Evolutionary conservation across 306 rosid genomes (phyloP).

Genomic region (Casuarina cunninghamiana): DNA sequence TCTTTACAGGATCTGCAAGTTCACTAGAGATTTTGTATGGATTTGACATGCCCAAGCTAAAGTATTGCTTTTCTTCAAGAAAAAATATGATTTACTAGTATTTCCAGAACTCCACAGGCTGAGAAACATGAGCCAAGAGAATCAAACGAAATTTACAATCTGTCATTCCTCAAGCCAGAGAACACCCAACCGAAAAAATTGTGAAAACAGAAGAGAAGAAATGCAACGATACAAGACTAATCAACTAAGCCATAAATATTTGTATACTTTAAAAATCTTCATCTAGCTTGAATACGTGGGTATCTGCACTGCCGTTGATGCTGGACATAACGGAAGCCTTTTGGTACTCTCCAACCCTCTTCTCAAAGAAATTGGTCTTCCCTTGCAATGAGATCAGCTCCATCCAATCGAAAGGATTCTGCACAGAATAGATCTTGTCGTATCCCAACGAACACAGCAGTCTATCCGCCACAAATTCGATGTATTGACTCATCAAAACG

Average conservation of each 20-base stretch:
- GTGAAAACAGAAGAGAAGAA: not conserved
- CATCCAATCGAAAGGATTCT: slow-evolving; percentile 95
- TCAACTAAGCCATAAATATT: not conserved
- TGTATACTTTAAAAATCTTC: slow-evolving; percentile 52
- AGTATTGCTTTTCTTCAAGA: no score
- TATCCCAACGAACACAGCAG: slow-evolving; percentile 62
- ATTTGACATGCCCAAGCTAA: no score
- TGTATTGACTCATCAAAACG: slow-evolving; percentile 69
- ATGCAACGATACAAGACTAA: not conserved
- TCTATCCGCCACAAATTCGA: slow-evolving; percentile 84
- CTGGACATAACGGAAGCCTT: slow-evolving; percentile 81
- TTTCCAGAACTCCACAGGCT: no score
- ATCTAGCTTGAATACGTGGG: slow-evolving; percentile 61
- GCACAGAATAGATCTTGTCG: slow-evolving; percentile 53
- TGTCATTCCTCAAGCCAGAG: no score
- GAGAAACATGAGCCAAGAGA: no score
- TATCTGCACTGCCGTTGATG: slow-evolving; percentile 47
- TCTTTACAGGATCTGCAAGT: no score
- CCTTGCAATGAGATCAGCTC: slow-evolving; percentile 90
- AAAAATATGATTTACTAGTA: no score
- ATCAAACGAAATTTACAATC: no score
- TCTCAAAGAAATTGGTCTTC: slow-evolving; percentile 86
- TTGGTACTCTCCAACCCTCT: slow-evolving; percentile 86
- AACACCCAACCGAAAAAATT: no score
- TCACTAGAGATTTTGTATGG: no score